Percentiles rank a stretch among this genome's conserved stretches.
Conservation (phyloP, 805 yeast species). For the Candida germanica region DNA sequence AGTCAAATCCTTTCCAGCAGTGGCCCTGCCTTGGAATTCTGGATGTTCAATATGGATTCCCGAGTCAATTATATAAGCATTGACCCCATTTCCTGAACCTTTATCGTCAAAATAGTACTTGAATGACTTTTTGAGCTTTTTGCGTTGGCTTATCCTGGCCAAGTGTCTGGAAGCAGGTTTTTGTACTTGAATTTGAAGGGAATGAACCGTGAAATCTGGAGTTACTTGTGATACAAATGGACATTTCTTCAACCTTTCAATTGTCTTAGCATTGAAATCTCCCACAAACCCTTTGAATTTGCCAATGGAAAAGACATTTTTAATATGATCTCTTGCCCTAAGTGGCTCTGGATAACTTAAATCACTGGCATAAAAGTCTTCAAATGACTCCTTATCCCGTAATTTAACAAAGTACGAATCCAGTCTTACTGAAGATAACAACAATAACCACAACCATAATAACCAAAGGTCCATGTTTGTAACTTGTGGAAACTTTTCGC, state of each 20-base stretch:
- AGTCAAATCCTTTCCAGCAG: constrained; percentile 59
- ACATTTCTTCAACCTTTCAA: constrained; percentile 48
- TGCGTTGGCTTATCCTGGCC: constrained; percentile 56
- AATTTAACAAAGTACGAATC: constrained; percentile 47
- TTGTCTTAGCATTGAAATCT: constrained; percentile 46
- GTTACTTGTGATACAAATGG: constrained; percentile 68
- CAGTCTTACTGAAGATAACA: neutral
- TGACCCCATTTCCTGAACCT: constrained; percentile 55
- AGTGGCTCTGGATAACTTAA: constrained; percentile 30
- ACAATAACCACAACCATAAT: too few relatives aligned
- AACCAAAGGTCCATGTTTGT: too few relatives aligned
- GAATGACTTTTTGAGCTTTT: constrained; percentile 16
- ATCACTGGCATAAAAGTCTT: constrained; percentile 46
- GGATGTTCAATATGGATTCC: constrained; percentile 65
- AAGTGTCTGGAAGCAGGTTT: constrained; percentile 60
- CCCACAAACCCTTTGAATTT: constrained; percentile 70
- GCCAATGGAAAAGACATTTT: constrained; percentile 61
- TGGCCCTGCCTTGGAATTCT: constrained; percentile 63
- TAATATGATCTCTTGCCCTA: constrained; percentile 47
- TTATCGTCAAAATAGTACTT: constrained; percentile 48
- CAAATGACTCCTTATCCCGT: constrained; percentile 47
- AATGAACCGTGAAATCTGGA: constrained; percentile 60
- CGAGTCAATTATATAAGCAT: constrained; percentile 80
- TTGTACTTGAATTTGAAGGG: constrained; percentile 48
- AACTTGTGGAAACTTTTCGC: neutral